Percentiles rank a stretch among this genome's conserved stretches.
phyloP scores from a whole-genome alignment of 1,139 yeast species.

The Casaregolazyma lundiana region DNA sequence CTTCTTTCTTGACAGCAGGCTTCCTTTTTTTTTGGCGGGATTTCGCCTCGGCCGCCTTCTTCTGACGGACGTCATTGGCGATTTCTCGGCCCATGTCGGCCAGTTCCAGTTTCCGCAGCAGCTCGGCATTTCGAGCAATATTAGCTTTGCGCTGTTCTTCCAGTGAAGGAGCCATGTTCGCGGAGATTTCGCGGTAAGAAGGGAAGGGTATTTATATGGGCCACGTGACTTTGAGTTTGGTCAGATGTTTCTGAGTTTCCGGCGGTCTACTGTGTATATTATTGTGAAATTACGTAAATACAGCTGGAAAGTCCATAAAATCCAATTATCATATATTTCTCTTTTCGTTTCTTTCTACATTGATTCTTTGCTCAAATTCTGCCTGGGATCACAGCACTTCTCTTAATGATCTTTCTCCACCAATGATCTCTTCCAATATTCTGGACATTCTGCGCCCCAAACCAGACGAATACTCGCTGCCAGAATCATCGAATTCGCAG shows the following conservation, averaged over 20 bases:
- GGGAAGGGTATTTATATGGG: background rate
- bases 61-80: conserved; percentile 20
- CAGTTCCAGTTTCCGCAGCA: conserved; percentile 29
- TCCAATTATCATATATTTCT: too few relatives aligned
- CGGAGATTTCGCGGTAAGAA: background rate
- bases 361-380: background rate
- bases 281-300: too few relatives aligned
- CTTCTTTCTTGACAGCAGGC: conserved; percentile 14
- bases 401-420: too few relatives aligned
- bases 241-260: too few relatives aligned
- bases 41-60: conserved; percentile 10
- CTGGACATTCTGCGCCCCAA: conserved; percentile 9
- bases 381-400: background rate
- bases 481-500: background rate
- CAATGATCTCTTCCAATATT: conserved; percentile 8
- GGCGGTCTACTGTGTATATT: too few relatives aligned
- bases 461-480: conserved; percentile 7
- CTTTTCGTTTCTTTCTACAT: conserved; percentile 1
- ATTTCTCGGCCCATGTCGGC: conserved; percentile 26
- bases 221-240: too few relatives aligned
- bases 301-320: too few relatives aligned
- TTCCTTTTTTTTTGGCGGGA: conserved; percentile 31
- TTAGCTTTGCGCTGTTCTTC: conserved; percentile 29
- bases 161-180: conserved; percentile 18
- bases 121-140: conserved; percentile 24